Evolutionary conservation across 1,139 yeast species (phyloP), one percentile per base, ranked within the genome.

Genomic region (Suhomyces guaymorum): DNA sequence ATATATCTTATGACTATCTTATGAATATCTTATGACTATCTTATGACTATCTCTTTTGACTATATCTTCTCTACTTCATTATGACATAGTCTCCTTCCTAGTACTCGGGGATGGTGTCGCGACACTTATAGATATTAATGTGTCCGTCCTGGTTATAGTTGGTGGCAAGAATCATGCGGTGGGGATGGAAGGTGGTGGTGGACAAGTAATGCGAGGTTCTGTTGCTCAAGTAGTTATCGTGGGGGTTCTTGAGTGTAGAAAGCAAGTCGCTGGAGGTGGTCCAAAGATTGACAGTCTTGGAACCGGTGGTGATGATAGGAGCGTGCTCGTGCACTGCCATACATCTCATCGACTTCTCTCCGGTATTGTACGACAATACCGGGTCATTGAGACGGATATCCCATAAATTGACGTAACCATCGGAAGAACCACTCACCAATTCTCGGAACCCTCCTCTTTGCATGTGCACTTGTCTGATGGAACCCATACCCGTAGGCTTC

Each of bases 401-500:
- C 98, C 98, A 94, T 18, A 92, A 57, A 44, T 82, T 84, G 3
- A 92, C 84, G 32, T 73, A 70, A 2, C 98, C 97, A 54, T 87
- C 94, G 0, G 85, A 68, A 3, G 92, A 76, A 0, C 87, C 97
- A 50, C 92, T 81, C 3, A 84, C 85, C 31, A 94, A 70, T 57
- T 94, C 99, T 38, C 99, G 72, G 47, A 79, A 80, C 0, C 98
- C 98, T 22, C 98, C 98, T 52, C 98, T 73, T 66, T 92, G 99
- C 95, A 92, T 85, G 49, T 88, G 95, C 2, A 90, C 80, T 47
- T 86, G 88, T 35, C 83, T 70, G 32, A 94, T 79, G 48, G 90
- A 77, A 3, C 86, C 75, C 26, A 67, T 57, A 30, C 77, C 77
- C 21, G 62, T 49, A 33, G 43, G 33, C 32, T 30, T 21, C 19